These are phyloP conservation scores for Gossypium australe DNA, from an alignment of 345 rosid species.

Conservation along the genomic window DNA sequence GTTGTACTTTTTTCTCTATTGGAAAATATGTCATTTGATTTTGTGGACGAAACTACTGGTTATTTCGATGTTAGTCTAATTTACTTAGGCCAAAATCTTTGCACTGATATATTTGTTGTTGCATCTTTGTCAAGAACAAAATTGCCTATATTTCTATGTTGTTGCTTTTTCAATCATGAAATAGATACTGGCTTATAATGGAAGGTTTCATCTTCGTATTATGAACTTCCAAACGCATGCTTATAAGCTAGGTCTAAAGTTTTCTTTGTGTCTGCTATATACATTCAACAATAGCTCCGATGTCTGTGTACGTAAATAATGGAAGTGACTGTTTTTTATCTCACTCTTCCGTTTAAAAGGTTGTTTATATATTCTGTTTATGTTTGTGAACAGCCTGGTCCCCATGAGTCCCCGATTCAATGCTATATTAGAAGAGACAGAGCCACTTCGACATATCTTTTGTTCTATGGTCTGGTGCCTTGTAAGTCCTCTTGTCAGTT, in stretches of 20 bases:
- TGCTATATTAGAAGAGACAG: slow-evolving; percentile 86
- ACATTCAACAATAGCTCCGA: neutral
- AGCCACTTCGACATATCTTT: slow-evolving; percentile 58
- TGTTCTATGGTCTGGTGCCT: slow-evolving; percentile 74
- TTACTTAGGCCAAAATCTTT: neutral
- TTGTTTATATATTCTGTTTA: slow-evolving; percentile 16
- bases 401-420: slow-evolving; percentile 70
- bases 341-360: neutral
- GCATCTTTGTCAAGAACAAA: neutral
- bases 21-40: neutral
- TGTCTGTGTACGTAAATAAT: slow-evolving; percentile 1
- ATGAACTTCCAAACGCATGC: neutral
- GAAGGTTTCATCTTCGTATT: neutral
- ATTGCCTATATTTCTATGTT: neutral
- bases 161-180: neutral
- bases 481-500: slow-evolving; percentile 48
- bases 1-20: slow-evolving; percentile 25
- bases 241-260: neutral
- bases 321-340: neutral
- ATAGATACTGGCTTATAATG: neutral
- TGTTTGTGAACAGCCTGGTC: slow-evolving; percentile 62
- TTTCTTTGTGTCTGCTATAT: neutral
- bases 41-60: neutral
- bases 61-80: neutral
- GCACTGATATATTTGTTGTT: neutral